Percentiles rank a stretch among this genome's conserved stretches.
Conservation (phyloP, 495 filamentous ascomycete species). For the Xylona heveae region DNA sequence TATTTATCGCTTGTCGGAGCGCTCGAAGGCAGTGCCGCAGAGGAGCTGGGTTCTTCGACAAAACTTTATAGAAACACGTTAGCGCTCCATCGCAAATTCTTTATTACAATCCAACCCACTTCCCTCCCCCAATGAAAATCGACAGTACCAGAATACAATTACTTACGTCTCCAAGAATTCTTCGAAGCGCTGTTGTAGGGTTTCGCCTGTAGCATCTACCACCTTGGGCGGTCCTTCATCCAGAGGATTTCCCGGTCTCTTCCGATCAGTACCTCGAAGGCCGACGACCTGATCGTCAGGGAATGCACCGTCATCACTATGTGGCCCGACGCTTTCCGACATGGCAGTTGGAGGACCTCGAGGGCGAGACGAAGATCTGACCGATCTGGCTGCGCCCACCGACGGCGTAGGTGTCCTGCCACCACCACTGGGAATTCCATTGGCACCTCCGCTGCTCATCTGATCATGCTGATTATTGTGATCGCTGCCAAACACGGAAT, state of each 20-base stretch:
- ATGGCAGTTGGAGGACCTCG: conserved; percentile 31
- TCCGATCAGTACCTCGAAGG: conserved; percentile 28
- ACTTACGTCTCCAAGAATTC: conserved; percentile 70
- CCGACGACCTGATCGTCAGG: conserved; percentile 43
- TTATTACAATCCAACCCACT: conserved; percentile 1
- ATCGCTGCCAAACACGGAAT: no score
- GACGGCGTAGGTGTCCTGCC: not conserved
- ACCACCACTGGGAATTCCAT: conserved; percentile 1
- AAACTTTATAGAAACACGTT: conserved; percentile 29
- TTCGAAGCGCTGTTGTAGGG: conserved; percentile 69
- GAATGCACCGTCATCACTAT: conserved; percentile 43
- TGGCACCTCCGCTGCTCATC: no score
- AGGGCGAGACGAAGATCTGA: conserved; percentile 35
- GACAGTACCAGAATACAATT: conserved; percentile 1
- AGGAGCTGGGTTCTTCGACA: conserved; percentile 53
- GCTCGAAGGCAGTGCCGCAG: conserved; percentile 46
- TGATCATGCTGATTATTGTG: conserved; percentile 2
- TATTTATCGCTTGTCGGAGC: conserved; percentile 69
- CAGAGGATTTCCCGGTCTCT: conserved; percentile 34
- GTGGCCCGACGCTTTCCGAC: conserved; percentile 42
- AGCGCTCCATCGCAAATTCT: conserved; percentile 7
- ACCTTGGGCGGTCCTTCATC: conserved; percentile 54
- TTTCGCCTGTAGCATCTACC: conserved; percentile 71
- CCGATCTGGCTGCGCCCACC: not conserved
- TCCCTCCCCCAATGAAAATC: no score